A percentile compares a stretch with the other conserved stretches of the same genome.
Evolutionary conservation across 495 filamentous ascomycete species (phyloP).

Genomic region (Lichina pygmaea): DNA sequence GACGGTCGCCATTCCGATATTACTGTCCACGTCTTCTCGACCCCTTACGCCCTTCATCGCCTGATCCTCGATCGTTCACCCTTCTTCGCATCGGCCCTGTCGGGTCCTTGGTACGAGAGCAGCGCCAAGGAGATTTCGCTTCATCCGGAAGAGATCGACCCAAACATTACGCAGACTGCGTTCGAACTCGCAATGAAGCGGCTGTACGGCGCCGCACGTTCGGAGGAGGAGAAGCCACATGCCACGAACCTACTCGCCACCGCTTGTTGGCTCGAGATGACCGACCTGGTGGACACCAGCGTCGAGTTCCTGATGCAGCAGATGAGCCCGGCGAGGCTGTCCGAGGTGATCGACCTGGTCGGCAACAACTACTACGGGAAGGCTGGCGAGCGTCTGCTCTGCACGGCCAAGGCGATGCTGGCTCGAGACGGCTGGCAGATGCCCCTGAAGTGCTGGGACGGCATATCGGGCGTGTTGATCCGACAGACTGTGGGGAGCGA

Average conservation of each 20-base stretch:
- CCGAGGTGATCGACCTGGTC: conserved; percentile 23
- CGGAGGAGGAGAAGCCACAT: conserved; percentile 23
- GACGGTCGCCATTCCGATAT: conserved; percentile 30
- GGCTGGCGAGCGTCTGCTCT: conserved; percentile 25
- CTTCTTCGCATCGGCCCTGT: conserved; percentile 27
- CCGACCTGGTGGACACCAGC: conserved; percentile 27
- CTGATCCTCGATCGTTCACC: conserved; percentile 30
- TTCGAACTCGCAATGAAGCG: conserved; percentile 31
- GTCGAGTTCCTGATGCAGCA: conserved; percentile 25
- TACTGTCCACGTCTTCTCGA: conserved; percentile 23
- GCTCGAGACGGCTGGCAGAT: conserved; percentile 33
- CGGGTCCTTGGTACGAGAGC: conserved; percentile 30
- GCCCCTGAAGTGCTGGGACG: conserved; percentile 27
- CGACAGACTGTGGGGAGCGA: conserved; percentile 31
- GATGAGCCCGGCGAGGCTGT: conserved; percentile 20
- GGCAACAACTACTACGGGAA: conserved; percentile 30
- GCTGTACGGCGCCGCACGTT: conserved; percentile 23
- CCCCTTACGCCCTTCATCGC: conserved; percentile 24
- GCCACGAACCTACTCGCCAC: conserved; percentile 30
- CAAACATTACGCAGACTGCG: conserved; percentile 24
- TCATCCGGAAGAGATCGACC: conserved; percentile 28
- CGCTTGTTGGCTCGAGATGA: conserved; percentile 31
- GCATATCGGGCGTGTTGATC: conserved; percentile 26
- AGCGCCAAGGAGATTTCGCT: conserved; percentile 24
- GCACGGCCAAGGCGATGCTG: conserved; percentile 29